Evolutionary conservation across 2,329 filamentous ascomycete genomes (phyloP), one percentile per base, ranked within the genome.

Genomic region (Dichotomopilus funicola): DNA sequence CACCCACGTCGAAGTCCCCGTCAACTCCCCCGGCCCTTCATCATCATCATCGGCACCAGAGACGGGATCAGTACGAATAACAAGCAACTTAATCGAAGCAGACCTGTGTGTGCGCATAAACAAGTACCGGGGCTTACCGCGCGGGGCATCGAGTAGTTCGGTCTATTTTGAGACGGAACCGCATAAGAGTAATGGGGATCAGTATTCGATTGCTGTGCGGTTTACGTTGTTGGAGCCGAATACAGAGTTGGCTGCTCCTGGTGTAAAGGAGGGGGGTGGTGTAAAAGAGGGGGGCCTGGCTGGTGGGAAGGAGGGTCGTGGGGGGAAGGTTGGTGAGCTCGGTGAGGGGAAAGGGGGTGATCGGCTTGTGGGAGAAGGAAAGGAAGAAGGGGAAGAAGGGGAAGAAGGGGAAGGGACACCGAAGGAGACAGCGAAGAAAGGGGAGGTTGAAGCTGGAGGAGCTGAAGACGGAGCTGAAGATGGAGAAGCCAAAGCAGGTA

Each of bases 191-290:
- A 80, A 79, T 62, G 71, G 77, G 51, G 91, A 96, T 71, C 87
- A 90, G 68, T 96, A 96, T 75, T 89, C 85, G 64, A 90, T 97
- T 64, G 79, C 82, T 36, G 86, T 96, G 67, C 80, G 82, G 46
- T 89, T 96, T 70, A 83, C 80, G 0, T 89, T 87, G n/a, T 89
- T 88, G 64, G 64, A 73, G 35, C 56, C 60, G 46, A 3, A 3
- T 6, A 38, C 36, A 34, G 27, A 5, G 44, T 12, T 13, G 33
- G 4, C n/a, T 6, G 9, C 27, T 31, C 27, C 43, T 19, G 55
- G 58, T 27, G 35, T 12, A 13, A 58, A 10, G 47, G 55, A 47
- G 3, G 40, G 53, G 10, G 49, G 59, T 35, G 59, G 49, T 27
- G 35, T 12, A 13, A 58, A 10, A 45, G 55, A 47, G 3, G 40